Conservation (phyloP, 352 stramenopile species). For the Globisporangium orthogonon region DNA sequence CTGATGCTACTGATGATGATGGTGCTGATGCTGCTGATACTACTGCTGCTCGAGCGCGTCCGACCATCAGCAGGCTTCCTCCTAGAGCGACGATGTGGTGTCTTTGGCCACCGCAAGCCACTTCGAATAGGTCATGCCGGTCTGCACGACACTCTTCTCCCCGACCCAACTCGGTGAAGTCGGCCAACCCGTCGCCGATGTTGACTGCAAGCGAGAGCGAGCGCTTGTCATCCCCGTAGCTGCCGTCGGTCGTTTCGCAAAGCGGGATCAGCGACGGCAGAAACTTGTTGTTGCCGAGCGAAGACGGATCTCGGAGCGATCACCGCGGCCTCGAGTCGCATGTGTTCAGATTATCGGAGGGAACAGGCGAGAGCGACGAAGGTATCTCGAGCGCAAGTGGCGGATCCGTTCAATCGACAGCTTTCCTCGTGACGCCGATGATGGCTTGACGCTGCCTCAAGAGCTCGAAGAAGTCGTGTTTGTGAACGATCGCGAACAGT, state of each 20-base stretch:
- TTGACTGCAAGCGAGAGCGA: not conserved
- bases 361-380: not conserved
- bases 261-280: not conserved
- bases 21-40: no score
- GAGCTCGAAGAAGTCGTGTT: constrained; percentile 1
- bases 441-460: constrained; percentile 7
- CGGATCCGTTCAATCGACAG: not conserved
- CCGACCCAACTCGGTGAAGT: not conserved
- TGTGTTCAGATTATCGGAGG: constrained; percentile 15
- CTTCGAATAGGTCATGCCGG: constrained; percentile 3
- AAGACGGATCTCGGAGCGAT: not conserved
- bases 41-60: not conserved
- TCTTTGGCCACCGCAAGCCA: constrained; percentile 7
- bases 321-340: constrained; percentile 28
- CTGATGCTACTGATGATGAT: no score
- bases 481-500: not conserved
- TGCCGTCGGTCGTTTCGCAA: not conserved
- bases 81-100: constrained; percentile 7
- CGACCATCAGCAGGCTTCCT: not conserved
- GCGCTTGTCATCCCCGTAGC: not conserved
- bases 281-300: not conserved
- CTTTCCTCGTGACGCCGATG: not conserved
- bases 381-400: constrained; percentile 5
- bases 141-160: not conserved
- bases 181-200: not conserved